phyloP scores from a whole-genome alignment of 495 filamentous ascomycete species.

The Xylaria flabelliformis region DNA sequence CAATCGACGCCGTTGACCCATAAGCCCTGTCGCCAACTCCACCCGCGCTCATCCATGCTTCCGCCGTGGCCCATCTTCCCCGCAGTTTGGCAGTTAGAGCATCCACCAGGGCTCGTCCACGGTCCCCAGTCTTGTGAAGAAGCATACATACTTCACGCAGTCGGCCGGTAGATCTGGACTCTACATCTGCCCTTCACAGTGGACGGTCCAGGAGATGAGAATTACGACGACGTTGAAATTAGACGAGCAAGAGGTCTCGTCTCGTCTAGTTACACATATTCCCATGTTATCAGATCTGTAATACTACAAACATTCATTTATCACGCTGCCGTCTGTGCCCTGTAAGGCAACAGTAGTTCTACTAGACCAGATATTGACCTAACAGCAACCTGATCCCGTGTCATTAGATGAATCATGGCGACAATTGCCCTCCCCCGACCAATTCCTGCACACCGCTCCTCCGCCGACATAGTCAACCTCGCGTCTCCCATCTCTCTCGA shows the following conservation, averaged over 20 bases:
- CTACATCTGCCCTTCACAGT: not conserved
- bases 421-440: conserved; percentile 61
- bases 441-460: conserved; percentile 53
- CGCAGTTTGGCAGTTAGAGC: conserved; percentile 24
- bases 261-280: conserved; percentile 16
- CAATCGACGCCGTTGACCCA: not conserved
- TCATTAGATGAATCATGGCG: conserved; percentile 48
- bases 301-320: conserved; percentile 18
- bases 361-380: conserved; percentile 10
- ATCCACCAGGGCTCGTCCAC: conserved; percentile 10
- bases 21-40: conserved; percentile 15
- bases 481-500: conserved; percentile 59
- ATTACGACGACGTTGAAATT: not conserved
- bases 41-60: conserved; percentile 24
- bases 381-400: conserved; percentile 12
- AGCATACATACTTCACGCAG: conserved; percentile 8
- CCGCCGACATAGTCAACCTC: conserved; percentile 55
- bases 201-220: not conserved
- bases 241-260: conserved; percentile 8
- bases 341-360: conserved; percentile 6
- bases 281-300: conserved; percentile 20
- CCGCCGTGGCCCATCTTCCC: conserved; percentile 24
- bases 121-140: conserved; percentile 10
- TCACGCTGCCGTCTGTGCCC: conserved; percentile 8
- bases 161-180: not conserved